These are phyloP conservation scores for Solidago caesia DNA, from an alignment of 129 eudicot species.

Conservation along the genomic window DNA sequence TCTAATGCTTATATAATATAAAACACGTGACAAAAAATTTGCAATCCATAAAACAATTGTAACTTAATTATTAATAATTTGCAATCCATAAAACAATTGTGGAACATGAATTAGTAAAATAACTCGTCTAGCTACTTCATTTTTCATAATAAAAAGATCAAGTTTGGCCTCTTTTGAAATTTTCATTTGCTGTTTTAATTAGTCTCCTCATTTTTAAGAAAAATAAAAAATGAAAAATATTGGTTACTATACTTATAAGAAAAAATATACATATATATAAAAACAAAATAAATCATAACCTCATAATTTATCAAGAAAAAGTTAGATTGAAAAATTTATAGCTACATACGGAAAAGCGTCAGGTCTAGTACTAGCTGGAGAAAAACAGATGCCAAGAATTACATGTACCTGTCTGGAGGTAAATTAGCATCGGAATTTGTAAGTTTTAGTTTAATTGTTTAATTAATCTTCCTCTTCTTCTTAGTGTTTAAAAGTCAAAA, in stretches of 20 bases:
- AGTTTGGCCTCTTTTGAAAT: no score
- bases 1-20: no score
- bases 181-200: no score
- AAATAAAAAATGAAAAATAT: background rate
- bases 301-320: background rate
- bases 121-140: background rate
- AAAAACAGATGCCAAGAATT: conserved; percentile 39
- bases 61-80: no score
- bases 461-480: background rate
- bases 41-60: background rate
- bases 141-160: no score
- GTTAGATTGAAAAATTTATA: conserved; percentile 21
- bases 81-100: background rate
- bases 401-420: conserved; percentile 33
- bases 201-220: no score
- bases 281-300: background rate
- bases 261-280: background rate
- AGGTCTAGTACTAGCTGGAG: conserved; percentile 48
- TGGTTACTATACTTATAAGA: background rate
- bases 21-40: no score
- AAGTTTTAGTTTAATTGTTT: conserved; percentile 10
- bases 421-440: conserved; percentile 36
- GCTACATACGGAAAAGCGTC: conserved; percentile 28
- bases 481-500: conserved; percentile 8
- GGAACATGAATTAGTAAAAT: no score